Percentiles rank a stretch among this genome's conserved stretches.
These are phyloP conservation scores for Phytophthora lateralis DNA, from an alignment of 352 stramenopile species.

Conservation along the genomic window DNA sequence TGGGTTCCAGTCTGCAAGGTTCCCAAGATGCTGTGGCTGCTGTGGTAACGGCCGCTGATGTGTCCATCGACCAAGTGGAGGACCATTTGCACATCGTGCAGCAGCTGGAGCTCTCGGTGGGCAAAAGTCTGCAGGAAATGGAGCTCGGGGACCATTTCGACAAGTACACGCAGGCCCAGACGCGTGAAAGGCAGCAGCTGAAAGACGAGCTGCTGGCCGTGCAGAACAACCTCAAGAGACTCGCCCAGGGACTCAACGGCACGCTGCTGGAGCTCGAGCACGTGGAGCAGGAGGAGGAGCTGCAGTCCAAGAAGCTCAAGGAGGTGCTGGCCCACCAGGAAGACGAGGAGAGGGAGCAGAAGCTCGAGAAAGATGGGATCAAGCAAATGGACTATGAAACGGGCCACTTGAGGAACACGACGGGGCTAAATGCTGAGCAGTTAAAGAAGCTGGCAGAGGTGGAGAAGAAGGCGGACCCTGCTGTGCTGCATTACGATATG, in stretches of 20 bases:
- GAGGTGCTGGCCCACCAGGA: slow-evolving; percentile 79
- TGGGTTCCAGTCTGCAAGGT: slow-evolving; percentile 21
- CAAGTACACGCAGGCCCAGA: slow-evolving; percentile 33
- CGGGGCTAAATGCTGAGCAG: slow-evolving; percentile 63
- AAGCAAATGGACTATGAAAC: slow-evolving; percentile 87
- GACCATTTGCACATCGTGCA: slow-evolving; percentile 78
- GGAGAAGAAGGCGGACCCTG: slow-evolving; percentile 83
- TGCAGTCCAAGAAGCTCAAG: slow-evolving; percentile 81
- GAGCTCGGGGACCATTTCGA: slow-evolving; percentile 31
- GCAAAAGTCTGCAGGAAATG: slow-evolving; percentile 65
- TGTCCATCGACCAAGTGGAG: slow-evolving; percentile 81
- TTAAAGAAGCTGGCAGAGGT: slow-evolving; percentile 77
- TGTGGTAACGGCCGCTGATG: slow-evolving; percentile 41
- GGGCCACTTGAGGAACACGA: slow-evolving; percentile 75
- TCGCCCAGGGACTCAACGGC: slow-evolving; percentile 71
- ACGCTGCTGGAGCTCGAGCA: slow-evolving; percentile 81
- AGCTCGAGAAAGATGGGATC: slow-evolving; percentile 81
- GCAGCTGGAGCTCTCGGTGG: slow-evolving; percentile 69
- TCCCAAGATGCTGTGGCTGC: slow-evolving; percentile 17
- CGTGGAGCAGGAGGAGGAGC: slow-evolving; percentile 80
- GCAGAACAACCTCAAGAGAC: slow-evolving; percentile 69
- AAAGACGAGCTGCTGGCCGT: slow-evolving; percentile 49
- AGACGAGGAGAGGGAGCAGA: slow-evolving; percentile 78
- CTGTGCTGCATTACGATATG: slow-evolving; percentile 89
- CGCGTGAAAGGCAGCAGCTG: slow-evolving; percentile 34